Conservation (phyloP, 2,329 filamentous ascomycete species). For the Didymella keratinophila region DNA sequence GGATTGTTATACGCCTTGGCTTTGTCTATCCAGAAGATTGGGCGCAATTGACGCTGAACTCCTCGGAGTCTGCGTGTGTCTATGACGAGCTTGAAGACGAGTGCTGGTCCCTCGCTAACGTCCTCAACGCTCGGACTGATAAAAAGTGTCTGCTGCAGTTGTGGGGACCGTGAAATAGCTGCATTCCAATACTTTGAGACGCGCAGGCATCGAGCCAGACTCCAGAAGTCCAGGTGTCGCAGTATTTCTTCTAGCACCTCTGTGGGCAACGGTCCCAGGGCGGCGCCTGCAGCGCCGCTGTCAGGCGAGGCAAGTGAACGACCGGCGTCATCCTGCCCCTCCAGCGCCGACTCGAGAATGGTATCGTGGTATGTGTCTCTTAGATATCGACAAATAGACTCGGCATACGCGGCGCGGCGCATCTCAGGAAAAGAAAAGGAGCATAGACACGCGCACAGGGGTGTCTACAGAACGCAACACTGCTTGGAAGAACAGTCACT, state of each 20-base stretch:
- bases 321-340: constrained; percentile 16
- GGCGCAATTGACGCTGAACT: constrained; percentile 9
- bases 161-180: constrained; percentile 16
- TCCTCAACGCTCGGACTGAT: constrained; percentile 11
- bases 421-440: constrained; percentile 9
- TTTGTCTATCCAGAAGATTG: constrained; percentile 19
- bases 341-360: constrained; percentile 11
- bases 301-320: constrained; percentile 10
- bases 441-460: constrained; percentile 16
- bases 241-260: constrained; percentile 16
- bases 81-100: constrained; percentile 22
- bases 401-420: constrained; percentile 17
- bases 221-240: constrained; percentile 19
- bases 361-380: constrained; percentile 12
- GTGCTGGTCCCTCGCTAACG: constrained; percentile 11
- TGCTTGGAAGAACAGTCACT: constrained; percentile 13
- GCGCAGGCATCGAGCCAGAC: constrained; percentile 18
- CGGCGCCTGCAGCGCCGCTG: constrained; percentile 3
- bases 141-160: constrained; percentile 17
- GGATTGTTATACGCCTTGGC: constrained; percentile 10
- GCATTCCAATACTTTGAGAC: constrained; percentile 19
- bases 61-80: constrained; percentile 11
- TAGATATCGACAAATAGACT: constrained; percentile 18
- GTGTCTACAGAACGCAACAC: constrained; percentile 16
- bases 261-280: constrained; percentile 16